A percentile compares a stretch with the other conserved stretches of the same genome.
These are phyloP conservation scores for Plasmodium chabaudi DNA, from an alignment of 169 alveolate species.

Conservation along the genomic window DNA sequence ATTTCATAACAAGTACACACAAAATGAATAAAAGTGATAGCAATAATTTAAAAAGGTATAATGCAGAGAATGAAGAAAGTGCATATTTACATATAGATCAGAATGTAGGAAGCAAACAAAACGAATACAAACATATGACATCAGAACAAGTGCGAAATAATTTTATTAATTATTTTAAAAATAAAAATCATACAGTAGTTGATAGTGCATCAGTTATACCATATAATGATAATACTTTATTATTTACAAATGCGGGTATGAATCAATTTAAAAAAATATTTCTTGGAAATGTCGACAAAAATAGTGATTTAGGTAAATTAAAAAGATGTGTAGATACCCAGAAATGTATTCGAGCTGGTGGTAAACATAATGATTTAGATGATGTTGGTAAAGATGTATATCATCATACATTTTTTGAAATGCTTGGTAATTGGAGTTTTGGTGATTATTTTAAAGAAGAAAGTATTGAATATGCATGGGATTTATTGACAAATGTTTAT, in stretches of 20 bases:
- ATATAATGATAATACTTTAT: conserved; percentile 93
- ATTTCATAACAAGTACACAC: too few species aligned
- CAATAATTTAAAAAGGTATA: not conserved
- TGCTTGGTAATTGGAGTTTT: conserved; percentile 97
- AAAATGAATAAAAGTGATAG: too few species aligned
- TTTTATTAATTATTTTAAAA: conserved; percentile 86
- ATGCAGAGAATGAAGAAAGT: not conserved
- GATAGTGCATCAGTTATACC: conserved; percentile 92
- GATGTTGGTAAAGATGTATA: conserved; percentile 97
- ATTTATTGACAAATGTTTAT: conserved; percentile 91
- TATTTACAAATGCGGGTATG: conserved; percentile 96
- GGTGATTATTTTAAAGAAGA: conserved; percentile 96
- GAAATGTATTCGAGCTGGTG: conserved; percentile 96
- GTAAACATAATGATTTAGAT: conserved; percentile 91
- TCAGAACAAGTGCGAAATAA: conserved; percentile 79
- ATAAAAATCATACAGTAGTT: conserved; percentile 81
- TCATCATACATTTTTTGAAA: conserved; percentile 96
- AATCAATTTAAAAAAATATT: conserved; percentile 93
- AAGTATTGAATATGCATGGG: conserved; percentile 95
- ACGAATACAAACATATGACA: conserved; percentile 1
- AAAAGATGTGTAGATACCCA: conserved; percentile 94
- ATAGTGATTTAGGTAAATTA: conserved; percentile 91
- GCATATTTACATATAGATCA: not conserved
- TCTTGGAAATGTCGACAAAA: conserved; percentile 91
- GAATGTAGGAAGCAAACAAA: not conserved